Evolutionary conservation across 2,329 filamentous ascomycete genomes (phyloP), one percentile per base, ranked within the genome.

Genomic region (Coniochaeta sp.): DNA sequence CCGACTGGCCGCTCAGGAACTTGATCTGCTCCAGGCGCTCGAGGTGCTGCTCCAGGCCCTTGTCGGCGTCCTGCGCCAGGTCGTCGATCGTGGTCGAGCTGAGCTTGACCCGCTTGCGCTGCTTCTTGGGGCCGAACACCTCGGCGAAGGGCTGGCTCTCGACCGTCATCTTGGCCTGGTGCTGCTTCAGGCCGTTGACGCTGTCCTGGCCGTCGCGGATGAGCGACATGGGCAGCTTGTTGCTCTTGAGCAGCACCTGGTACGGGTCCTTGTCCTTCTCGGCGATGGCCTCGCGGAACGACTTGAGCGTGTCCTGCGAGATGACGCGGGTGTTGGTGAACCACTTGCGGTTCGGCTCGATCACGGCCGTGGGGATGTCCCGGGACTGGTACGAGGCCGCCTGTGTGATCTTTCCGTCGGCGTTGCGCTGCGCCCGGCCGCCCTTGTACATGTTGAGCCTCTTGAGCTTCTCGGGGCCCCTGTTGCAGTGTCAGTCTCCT

Each of bases 291-390:
- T 93, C 89, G 63, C 95, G 87, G 77, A 99, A 99, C 1, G 90
- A 87, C 52, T 84, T 85, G 64, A 98, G 81, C 3, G 91, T 90
- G 72, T 96, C 91, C 72, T 97, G 93, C 1, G 89, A 91, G 70
- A 97, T 96, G 58, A 86, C 83, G 58, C 95, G 82, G 36, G 93
- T 96, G 75, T 97, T 97, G 69, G 89, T 91, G 77, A 99, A 99
- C 95, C 95, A 99, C 77, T 96, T 96, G 70, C 95, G 84, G 77
- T 98, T 96, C 57, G 95, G 95, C 79, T 98, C 93, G 70, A 98
- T 90, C 65, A 93, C 85, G 66, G 93, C 95, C 62, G 83, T 85
- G 55, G 93, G 93, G 24, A 88, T 77, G 38, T 96, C 92, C n/a
- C 55, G 8, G 4, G 34, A 42, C 22, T 57, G 55, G 26, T 42